phyloP scores from a whole-genome alignment of 164 flowering plant genomes.

The Stephania cephalantha region DNA sequence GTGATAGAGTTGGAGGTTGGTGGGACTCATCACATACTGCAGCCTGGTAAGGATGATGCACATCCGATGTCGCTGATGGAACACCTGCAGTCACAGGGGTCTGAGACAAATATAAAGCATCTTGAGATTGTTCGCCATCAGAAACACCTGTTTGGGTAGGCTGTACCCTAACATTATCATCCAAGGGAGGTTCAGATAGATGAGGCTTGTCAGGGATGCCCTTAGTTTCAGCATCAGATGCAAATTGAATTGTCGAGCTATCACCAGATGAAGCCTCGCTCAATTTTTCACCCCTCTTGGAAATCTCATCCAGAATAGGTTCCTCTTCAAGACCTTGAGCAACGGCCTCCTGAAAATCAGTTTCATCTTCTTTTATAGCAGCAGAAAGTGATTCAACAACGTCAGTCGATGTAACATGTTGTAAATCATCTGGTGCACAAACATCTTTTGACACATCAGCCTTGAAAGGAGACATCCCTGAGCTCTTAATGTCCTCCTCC shows the following conservation, averaged over 20 bases:
- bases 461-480: conserved; percentile 15
- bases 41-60: conserved; percentile 27
- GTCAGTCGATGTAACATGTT: conserved; percentile 16
- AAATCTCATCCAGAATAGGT: conserved; percentile 8
- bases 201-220: conserved; percentile 1
- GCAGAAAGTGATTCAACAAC: conserved; percentile 18
- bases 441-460: conserved; percentile 13
- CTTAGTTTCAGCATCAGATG: conserved; percentile 3
- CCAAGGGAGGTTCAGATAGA: background rate
- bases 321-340: conserved; percentile 13
- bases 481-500: conserved; percentile 17
- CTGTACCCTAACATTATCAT: background rate
- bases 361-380: conserved; percentile 8
- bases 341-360: conserved; percentile 15
- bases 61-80: conserved; percentile 20
- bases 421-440: conserved; percentile 4
- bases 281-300: background rate
- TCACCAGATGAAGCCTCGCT: conserved; percentile 2
- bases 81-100: conserved; percentile 18
- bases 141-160: background rate
- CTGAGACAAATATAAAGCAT: conserved; percentile 18
- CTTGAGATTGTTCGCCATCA: background rate
- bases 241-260: conserved; percentile 1
- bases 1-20: conserved; percentile 23
- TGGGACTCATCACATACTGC: conserved; percentile 28